Base-by-base conservation (phyloP, 2,329 filamentous ascomycete genomes). In the Coniella lustricola region DNA sequence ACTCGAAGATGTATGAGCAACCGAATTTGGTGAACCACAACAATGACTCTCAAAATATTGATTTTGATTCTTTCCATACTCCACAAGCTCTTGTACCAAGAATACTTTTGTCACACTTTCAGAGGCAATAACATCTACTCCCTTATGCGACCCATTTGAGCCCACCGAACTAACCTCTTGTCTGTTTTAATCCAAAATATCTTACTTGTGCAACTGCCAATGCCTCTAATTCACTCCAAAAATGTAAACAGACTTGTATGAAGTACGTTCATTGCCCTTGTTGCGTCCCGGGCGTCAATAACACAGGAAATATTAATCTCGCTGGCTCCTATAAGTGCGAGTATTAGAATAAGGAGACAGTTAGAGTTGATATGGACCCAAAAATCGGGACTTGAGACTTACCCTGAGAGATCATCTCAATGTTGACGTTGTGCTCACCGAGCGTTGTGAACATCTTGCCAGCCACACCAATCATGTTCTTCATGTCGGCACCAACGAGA, bases 341-440 rank as follows among this genome's bases (percentile, higher is more conserved):
- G 18, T 10, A 32, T 41, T 29, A 31, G 31, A 45, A 32, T 22
- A 33, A 29, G 20, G 38, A 7, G n/a, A 31, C 32, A 46, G 42
- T 4, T 9, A 29, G 17, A 37, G 29, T 38, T 25, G 21, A 12
- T 17, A 29, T 22, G 25, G 44, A 25, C 13, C 13, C 18, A 17
- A 21, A 25, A 18, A 25, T 42, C 22, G 20, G 14, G n/a, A 14
- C 35, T 21, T 41, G 8, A 4, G 51, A 60, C 74, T 61, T 75
- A 91, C 93, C 93, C 72, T 98, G 93, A 20, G 89, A 95, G 57
- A 98, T 98, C 93, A 98, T 98, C 71, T 98, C 93, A 58, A 98
- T 89, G 65, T 98, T 98, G 62, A 98, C 84, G 59, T 87, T 87
- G 64, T 95, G 86, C 63, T 96, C 87, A 37, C 93, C 93, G 16